phyloP scores from a whole-genome alignment of 345 rosid genomes.

The Gossypium mustelinum region DNA sequence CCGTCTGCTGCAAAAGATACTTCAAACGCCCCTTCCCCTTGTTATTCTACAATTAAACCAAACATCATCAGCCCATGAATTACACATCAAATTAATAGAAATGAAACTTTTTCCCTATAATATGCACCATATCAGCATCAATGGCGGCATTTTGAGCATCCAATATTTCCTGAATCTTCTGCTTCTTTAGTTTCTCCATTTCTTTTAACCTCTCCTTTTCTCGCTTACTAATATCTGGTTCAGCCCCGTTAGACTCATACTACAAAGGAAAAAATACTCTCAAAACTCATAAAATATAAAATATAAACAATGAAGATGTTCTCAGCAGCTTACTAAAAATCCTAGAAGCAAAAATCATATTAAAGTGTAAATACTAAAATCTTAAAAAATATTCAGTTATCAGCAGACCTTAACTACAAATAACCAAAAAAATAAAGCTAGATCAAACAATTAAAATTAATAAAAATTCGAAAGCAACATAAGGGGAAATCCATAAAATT shows the following conservation, averaged over 20 bases:
- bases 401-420: no score
- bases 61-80: constrained; percentile 10
- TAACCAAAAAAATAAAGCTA: no score
- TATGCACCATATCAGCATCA: constrained; percentile 85
- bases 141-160: constrained; percentile 89
- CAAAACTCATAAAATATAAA: background rate
- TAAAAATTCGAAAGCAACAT: no score
- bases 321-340: background rate
- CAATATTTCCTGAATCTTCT: constrained; percentile 89
- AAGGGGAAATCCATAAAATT: no score
- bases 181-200: constrained; percentile 86
- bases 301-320: background rate
- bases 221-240: constrained; percentile 67
- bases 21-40: constrained; percentile 88
- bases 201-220: constrained; percentile 83
- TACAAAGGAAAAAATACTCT: constrained; percentile 15
- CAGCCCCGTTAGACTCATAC: constrained; percentile 45
- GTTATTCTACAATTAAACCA: constrained; percentile 56
- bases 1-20: constrained; percentile 92
- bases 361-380: background rate
- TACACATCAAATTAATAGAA: background rate
- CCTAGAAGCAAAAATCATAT: background rate
- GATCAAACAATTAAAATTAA: no score
- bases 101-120: background rate
- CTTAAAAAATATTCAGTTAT: no score